Evolutionary conservation across 768 basidiomycete genomes (phyloP).

Genomic region (Hygrophorus pudorinus): DNA sequence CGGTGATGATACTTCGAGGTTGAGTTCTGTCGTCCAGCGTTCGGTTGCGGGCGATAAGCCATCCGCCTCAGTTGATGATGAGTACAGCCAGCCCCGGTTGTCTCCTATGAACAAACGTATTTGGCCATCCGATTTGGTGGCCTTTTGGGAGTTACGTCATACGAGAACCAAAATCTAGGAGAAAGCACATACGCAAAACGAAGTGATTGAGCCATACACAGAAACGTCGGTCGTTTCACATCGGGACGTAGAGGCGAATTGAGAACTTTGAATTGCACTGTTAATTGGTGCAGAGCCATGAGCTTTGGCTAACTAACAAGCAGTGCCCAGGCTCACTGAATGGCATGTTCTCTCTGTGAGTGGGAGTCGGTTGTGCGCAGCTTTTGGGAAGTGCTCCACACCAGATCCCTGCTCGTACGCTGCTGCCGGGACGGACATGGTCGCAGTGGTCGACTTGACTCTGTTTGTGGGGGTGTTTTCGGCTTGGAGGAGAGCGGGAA

Average conservation of each 20-base stretch:
- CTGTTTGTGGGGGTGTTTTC: conserved; percentile 10
- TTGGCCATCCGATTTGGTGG: conserved; percentile 21
- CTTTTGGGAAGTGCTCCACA: conserved; percentile 12
- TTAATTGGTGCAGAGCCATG: not conserved
- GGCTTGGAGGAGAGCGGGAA: conserved; percentile 41
- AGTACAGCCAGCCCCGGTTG: conserved; percentile 40
- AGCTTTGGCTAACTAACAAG: not conserved
- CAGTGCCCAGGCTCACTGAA: conserved; percentile 11
- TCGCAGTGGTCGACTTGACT: conserved; percentile 1
- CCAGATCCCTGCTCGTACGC: conserved; percentile 8
- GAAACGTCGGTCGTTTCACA: conserved; percentile 19
- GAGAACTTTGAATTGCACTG: conserved; percentile 32
- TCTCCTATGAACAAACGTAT: conserved; percentile 40
- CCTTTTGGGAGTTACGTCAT: not conserved
- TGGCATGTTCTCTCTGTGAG: conserved; percentile 8
- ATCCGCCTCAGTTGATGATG: conserved; percentile 13
- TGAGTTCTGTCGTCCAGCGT: conserved; percentile 34
- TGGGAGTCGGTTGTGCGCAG: conserved; percentile 8
- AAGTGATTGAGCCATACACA: conserved; percentile 29
- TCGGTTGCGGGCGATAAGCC: conserved; percentile 9
- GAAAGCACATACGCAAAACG: conserved; percentile 33
- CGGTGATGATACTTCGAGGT: conserved; percentile 29
- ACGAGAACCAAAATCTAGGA: not conserved
- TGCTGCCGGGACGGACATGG: not conserved
- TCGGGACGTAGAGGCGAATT: conserved; percentile 29